A percentile compares a stretch with the other conserved stretches of the same genome.
Evolutionary conservation across 2,329 filamentous ascomycete species (phyloP).

Genomic region (Diaporthe helianthi): DNA sequence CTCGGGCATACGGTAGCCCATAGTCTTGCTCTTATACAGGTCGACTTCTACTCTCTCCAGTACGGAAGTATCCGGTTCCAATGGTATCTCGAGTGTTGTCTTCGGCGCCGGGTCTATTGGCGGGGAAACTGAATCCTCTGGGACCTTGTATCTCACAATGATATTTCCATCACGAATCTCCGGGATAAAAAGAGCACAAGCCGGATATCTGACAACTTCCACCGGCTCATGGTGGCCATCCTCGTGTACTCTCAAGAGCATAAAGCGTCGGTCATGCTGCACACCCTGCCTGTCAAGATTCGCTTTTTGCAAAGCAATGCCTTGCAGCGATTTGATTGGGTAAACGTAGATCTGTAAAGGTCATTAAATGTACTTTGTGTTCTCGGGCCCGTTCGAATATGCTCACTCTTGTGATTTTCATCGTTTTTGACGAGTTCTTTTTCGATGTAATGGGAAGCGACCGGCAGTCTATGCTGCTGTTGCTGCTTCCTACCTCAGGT

Average conservation of each 20-base stretch:
- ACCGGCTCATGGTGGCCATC: slow-evolving; percentile 59
- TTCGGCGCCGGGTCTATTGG: slow-evolving; percentile 46
- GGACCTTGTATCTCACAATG: slow-evolving; percentile 52
- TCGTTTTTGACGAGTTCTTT: background rate
- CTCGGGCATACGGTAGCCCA: slow-evolving; percentile 68
- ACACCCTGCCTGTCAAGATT: slow-evolving; percentile 68
- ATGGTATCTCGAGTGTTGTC: slow-evolving; percentile 59
- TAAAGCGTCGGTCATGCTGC: slow-evolving; percentile 72
- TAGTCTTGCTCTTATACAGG: slow-evolving; percentile 65
- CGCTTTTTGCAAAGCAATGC: slow-evolving; percentile 60
- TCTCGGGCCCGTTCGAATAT: too few relatives aligned
- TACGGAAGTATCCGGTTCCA: slow-evolving; percentile 56
- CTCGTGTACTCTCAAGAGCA: slow-evolving; percentile 64
- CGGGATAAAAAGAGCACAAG: slow-evolving; percentile 70
- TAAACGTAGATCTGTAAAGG: slow-evolving; percentile 69
- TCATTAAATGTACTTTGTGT: background rate
- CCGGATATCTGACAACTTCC: slow-evolving; percentile 63
- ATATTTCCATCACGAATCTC: slow-evolving; percentile 52
- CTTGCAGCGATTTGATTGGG: slow-evolving; percentile 76
- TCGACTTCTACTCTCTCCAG: slow-evolving; percentile 59
- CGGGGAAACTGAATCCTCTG: slow-evolving; percentile 49
- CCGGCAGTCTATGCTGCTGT: background rate
- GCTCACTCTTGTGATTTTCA: slow-evolving; percentile 32
- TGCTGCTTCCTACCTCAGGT: too few relatives aligned
- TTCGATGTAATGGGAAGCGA: background rate